Base-by-base conservation (phyloP, 2,329 filamentous ascomycete genomes). In the Diaporthe eres region DNA sequence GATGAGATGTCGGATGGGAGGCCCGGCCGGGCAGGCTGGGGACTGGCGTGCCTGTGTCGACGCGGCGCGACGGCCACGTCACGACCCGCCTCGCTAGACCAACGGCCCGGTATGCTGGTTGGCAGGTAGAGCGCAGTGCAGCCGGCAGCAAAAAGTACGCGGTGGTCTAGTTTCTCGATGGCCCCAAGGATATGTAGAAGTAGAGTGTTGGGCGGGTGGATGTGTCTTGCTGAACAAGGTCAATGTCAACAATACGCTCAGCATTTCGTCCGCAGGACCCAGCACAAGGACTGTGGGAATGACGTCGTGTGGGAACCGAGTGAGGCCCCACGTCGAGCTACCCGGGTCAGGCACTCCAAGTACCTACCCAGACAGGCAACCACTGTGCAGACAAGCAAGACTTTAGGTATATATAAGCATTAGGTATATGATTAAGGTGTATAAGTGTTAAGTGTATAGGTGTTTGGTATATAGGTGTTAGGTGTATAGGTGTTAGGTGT, bases 61-160 rank as follows among this genome's bases (percentile, higher is more conserved):
- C 31, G 47, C 65, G 65, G 53, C 65, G 42, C 22, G 25, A 22
- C 8, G 13, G 65, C 65, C 65, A 68, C 65, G 65, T 70, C 65
- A 55, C 65, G 8, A 53, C n/a, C 49, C 28, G 47, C 22, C 47
- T 34, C 22, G n/a, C n/a, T 42, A 68, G 22, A 28, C 17, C 4
- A 63, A 34, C n/a, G 31, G 39, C 8, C 15, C 25, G 25, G 17
- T 65, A 5, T 67, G 63, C 44, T 51, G 31, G 7, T 15, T 10
- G 47, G 17, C 37, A 47, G 17, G 17, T n/a, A 34, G 28, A 51
- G 19, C 2, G 28, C 61, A 49, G 44, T 37, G 34, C 34, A 17
- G n/a, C 42, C 17, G 47, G 28, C 44, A 53, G 17, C 19, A 53
- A 37, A 37, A 10, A 4, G 4, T 39, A 39, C 25, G 22, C 34